Base-by-base conservation (phyloP, 2,329 filamentous ascomycete species). In the Paecilomyces dactylethromorphus region DNA sequence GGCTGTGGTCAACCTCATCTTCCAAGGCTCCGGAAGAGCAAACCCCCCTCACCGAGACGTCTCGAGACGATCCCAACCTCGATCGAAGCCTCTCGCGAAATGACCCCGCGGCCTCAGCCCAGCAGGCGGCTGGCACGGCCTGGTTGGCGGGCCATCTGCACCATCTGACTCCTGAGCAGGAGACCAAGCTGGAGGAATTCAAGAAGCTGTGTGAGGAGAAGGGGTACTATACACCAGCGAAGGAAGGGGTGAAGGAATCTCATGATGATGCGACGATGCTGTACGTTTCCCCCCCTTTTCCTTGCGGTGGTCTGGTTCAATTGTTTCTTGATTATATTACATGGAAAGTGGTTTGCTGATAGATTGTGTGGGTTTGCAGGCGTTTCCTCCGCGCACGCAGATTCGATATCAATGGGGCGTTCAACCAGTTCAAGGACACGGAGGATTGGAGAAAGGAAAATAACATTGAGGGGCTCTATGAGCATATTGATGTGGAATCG, bases 391-490 rank as follows among this genome's bases (percentile, higher is more conserved):
- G 92, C 67, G 92, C 92, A 33, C 86, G 92, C 58, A 89, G 87
- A 74, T 97, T 93, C 80, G 78, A 88, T 29, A 83, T 90, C 10
- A 77, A 86, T 64, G 91, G 93, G 65, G 92, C 92, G 12, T 87
- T 87, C 71, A 82, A 79, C 60, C 92, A 97, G 76, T 96, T 96
- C 78, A 87, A 87, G 68, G 90, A 92, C 57, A 96, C 92, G 0
- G 91, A 96, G 74, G 85, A 90, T 59, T 97, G 92, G 90, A 86
- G 92, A 61, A 84, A 84, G 65, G 86, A 89, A 62, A 93, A 93
- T 73, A 81, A 90, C 64, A 83, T 96, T 54, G 85, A 92, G 62
- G 80, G 85, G 52, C 80, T 97, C 39, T 97, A 96, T 77, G 84
- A 89, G 71, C 92, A 89, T 32, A 96, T 97, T 68, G 91, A 96